Base-by-base conservation (phyloP, 495 filamentous ascomycete species). In the Monascus purpureus region DNA sequence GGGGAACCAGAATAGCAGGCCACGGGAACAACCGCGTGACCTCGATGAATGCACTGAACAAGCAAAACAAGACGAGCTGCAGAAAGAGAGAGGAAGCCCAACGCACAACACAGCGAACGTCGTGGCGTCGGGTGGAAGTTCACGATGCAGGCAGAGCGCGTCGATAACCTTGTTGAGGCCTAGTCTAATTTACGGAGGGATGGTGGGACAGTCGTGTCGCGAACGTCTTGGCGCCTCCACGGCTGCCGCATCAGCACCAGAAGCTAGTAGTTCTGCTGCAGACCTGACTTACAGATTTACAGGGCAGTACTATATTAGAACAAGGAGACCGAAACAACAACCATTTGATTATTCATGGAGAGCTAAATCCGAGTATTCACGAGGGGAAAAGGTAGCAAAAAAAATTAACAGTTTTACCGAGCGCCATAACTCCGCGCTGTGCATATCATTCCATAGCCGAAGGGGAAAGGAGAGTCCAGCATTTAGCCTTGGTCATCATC, bases 391-490 rank as follows among this genome's bases (percentile, higher is more conserved):
- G n/a, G n/a, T n/a, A n/a, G n/a, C n/a, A n/a, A n/a, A n/a, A n/a
- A n/a, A n/a, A n/a, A n/a, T n/a, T n/a, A n/a, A n/a, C n/a, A n/a
- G n/a, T n/a, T n/a, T n/a, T n/a, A n/a, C n/a, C n/a, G n/a, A n/a
- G n/a, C n/a, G n/a, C n/a, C n/a, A 47, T 58, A 60, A 12, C 58
- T 54, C 58, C 55, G 49, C 49, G 58, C 58, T 62, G 54, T 62
- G 56, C 58, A 60, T 55, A 51, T 55, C 47, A 22, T n/a, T n/a
- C n/a, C n/a, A n/a, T n/a, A n/a, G n/a, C n/a, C 53, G 30, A 14
- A 13, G 41, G 46, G 19, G 39, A 37, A 17, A 38, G 36, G 31
- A 31, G 31, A 38, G n/a, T n/a, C n/a, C n/a, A n/a, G n/a, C n/a
- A n/a, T n/a, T n/a, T n/a, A n/a, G n/a, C n/a, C n/a, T n/a, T n/a